These are phyloP conservation scores for Leucocoprinus leucothites DNA, from an alignment of 768 basidiomycete species.

Conservation along the genomic window DNA sequence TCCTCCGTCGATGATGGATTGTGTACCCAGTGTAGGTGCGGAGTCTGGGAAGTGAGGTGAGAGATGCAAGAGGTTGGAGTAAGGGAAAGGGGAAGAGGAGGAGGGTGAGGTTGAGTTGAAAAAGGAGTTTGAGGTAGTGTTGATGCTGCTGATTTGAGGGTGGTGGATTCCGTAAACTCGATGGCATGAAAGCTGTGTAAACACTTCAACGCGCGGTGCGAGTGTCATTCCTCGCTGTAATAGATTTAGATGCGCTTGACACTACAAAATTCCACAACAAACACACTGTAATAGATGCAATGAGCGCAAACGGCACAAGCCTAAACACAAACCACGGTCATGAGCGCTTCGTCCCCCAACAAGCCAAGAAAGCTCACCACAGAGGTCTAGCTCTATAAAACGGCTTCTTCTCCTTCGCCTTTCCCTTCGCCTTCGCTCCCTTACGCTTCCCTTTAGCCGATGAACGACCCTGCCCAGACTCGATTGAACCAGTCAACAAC, in stretches of 20 bases:
- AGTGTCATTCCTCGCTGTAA: conserved; percentile 81
- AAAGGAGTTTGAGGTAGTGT: too few relatives aligned
- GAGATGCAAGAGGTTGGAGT: too few relatives aligned
- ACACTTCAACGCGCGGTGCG: conserved; percentile 77
- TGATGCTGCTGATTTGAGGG: background rate
- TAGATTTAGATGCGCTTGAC: conserved; percentile 13
- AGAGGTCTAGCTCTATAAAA: conserved; percentile 51
- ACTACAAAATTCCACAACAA: background rate
- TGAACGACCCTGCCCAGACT: too few relatives aligned
- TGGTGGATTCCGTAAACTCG: conserved; percentile 33
- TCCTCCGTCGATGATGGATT: background rate
- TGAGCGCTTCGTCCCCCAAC: background rate
- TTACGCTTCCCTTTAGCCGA: too few relatives aligned
- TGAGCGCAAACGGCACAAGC: conserved; percentile 76
- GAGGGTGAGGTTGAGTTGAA: too few relatives aligned
- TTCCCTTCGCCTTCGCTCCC: too few relatives aligned
- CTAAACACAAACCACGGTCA: conserved; percentile 29
- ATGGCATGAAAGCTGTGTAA: conserved; percentile 74
- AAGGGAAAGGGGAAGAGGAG: conserved; percentile 15
- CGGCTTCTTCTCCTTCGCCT: conserved; percentile 33
- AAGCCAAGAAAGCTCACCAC: conserved; percentile 32
- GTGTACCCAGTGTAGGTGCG: too few relatives aligned
- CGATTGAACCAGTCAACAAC: background rate
- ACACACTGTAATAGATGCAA: conserved; percentile 63
- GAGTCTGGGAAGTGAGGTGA: conserved; percentile 8